A percentile compares a stretch with the other conserved stretches of the same genome.
Conservation (phyloP, 306 rosid genomes). For the Vigna trinervia region DNA sequence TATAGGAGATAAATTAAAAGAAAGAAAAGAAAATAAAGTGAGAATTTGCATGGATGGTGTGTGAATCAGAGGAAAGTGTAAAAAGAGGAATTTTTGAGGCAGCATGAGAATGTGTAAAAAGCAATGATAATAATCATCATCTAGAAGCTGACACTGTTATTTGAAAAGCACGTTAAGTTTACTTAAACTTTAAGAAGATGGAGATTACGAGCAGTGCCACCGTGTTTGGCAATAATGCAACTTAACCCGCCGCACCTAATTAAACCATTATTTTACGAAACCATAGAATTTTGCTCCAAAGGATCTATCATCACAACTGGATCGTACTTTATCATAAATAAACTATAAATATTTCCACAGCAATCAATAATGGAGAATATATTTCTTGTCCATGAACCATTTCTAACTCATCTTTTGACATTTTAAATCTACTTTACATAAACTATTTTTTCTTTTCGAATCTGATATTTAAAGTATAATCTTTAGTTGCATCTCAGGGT, state of each 20-base stretch:
- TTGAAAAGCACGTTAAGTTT: not conserved
- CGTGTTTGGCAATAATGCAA: not conserved
- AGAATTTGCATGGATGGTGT: not conserved
- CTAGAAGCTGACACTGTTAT: constrained; percentile 10
- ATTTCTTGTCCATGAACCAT: constrained; percentile 30
- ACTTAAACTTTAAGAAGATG: constrained; percentile 19
- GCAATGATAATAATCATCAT: not conserved
- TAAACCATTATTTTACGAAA: not conserved
- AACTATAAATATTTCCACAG: not conserved
- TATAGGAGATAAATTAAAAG: not conserved
- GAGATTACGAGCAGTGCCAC: not conserved
- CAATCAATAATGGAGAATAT: constrained; percentile 39
- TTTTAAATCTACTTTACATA: constrained; percentile 24
- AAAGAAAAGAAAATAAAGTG: not conserved
- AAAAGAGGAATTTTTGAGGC: not conserved
- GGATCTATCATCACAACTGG: not conserved
- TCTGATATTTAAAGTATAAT: constrained; percentile 1
- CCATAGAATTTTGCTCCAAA: constrained; percentile 2
- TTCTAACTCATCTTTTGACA: constrained; percentile 39
- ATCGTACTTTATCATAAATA: constrained; percentile 7
- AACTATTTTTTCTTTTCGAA: constrained; percentile 10
- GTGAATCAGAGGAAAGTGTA: not conserved
- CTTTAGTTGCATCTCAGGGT: constrained; percentile 29
- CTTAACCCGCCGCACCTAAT: not conserved
- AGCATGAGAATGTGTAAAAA: not conserved